Base-by-base conservation (phyloP, 768 basidiomycete genomes). In the Cystoderma amianthinum region DNA sequence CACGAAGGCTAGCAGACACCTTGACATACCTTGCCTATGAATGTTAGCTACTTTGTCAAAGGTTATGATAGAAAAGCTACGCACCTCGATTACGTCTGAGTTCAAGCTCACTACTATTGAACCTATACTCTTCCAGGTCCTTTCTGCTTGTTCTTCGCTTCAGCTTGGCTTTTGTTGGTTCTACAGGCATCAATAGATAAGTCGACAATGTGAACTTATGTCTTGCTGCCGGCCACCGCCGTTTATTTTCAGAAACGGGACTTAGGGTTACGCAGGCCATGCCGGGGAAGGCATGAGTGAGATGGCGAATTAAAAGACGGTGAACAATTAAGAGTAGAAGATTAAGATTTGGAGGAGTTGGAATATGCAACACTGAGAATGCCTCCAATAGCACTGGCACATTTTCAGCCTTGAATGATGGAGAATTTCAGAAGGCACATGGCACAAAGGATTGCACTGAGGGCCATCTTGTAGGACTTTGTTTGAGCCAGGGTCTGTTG, bases 71-170 rank as follows among this genome's bases (percentile, higher is more conserved):
- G 25, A n/a, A 28, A 28, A n/a, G n/a, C 25, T 15, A 53, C 63
- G 43, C 15, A 55, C 84, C 84, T 58, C 78, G 68, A 55, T 70
- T 84, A 50, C 84, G 76, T 62, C 85, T 87, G 56, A 78, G 64
- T 54, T 86, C 85, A 22, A 86, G 70, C 55, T 86, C 85, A 41
- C 59, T 64, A 18, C 65, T 66, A 51, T 76, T 76, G 53, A 72
- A 71, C 43, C 65, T 52, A 51, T 65, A 69, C 23, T 77, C 71
- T 3, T 76, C 76, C 22, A 64, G 39, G 32, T 78, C 77, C 45
- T 70, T 72, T 30, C 72, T 68, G 43, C 63, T 69, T 2, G 64
- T 46, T 35, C 68, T 68, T 36, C 78, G 70, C 44, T 72, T 78
- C 32, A 73, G 52, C 52, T 68, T 77, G 21, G 62, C 50, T 52